phyloP scores from a whole-genome alignment of 805 yeast genomes.

The Kockiozyma suomiensis region DNA sequence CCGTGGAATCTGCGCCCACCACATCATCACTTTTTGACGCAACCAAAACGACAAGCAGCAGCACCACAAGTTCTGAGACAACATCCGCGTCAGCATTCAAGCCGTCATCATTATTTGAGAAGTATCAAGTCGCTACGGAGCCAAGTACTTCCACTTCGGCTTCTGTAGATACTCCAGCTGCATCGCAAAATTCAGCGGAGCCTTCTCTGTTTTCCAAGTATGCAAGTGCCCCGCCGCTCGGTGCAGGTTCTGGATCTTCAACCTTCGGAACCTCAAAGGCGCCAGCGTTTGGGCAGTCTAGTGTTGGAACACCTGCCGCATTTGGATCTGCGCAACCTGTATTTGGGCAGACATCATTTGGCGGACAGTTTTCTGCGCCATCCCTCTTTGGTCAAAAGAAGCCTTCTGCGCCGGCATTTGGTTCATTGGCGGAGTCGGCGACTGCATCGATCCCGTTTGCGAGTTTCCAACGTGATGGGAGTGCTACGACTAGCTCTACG shows the following conservation, averaged over 20 bases:
- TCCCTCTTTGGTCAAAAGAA: slow-evolving; percentile 5
- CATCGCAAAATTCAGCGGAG: not conserved
- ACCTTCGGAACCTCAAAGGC: not conserved
- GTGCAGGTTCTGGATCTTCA: not conserved
- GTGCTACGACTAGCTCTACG: not conserved
- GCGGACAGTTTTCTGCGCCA: not conserved
- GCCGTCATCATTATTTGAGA: not conserved
- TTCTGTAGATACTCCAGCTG: not conserved
- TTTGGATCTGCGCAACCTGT: not conserved
- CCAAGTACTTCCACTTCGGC: not conserved
- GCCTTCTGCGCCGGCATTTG: slow-evolving; percentile 4
- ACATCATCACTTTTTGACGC: not conserved
- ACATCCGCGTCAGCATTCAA: not conserved
- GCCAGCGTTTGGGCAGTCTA: slow-evolving; percentile 8
- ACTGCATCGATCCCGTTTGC: slow-evolving; percentile 3
- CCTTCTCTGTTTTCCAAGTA: slow-evolving; percentile 14
- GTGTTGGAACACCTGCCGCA: not conserved
- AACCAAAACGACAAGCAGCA: not conserved
- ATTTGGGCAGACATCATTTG: not conserved
- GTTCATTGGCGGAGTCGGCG: not conserved
- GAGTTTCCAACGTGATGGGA: not conserved
- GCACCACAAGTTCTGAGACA: not conserved
- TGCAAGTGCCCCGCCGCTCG: slow-evolving; percentile 14
- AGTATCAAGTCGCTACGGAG: not conserved
- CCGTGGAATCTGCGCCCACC: not conserved